A percentile compares a stretch with the other conserved stretches of the same genome.
Conservation (phyloP, 192 early-diverging fungal species). For the Funneliformis mosseae region DNA sequence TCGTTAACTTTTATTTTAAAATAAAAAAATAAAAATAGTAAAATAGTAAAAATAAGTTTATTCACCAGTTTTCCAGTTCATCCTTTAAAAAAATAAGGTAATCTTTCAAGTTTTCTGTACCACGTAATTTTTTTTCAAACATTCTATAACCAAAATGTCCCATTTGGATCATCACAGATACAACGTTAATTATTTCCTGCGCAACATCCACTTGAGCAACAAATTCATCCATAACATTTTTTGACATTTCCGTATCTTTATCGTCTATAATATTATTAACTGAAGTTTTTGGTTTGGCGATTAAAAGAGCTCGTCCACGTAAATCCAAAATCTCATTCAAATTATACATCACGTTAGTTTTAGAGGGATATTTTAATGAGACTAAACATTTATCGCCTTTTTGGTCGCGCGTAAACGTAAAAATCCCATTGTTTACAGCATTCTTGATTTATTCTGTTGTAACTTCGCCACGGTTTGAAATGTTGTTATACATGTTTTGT, state of each 20-base stretch:
- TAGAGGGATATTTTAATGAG: neutral
- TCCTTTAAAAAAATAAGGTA: neutral
- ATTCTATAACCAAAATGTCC: slow-evolving; percentile 35
- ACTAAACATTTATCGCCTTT: slow-evolving; percentile 22
- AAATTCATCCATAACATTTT: slow-evolving; percentile 12
- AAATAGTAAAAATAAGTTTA: neutral
- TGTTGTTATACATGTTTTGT: slow-evolving; percentile 17
- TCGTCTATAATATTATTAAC: neutral
- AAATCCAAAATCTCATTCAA: slow-evolving; percentile 28
- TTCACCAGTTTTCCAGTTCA: slow-evolving; percentile 23
- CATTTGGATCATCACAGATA: slow-evolving; percentile 19
- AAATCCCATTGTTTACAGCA: slow-evolving; percentile 22
- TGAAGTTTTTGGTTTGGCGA: neutral
- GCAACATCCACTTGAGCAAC: slow-evolving; percentile 33
- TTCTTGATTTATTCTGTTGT: slow-evolving; percentile 25
- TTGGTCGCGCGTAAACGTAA: slow-evolving; percentile 14
- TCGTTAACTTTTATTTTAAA: neutral
- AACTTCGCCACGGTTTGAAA: slow-evolving; percentile 15
- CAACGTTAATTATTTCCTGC: slow-evolving; percentile 25
- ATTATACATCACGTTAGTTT: neutral
- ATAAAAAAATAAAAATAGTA: neutral
- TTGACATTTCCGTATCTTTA: neutral
- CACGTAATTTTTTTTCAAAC: neutral
- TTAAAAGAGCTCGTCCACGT: slow-evolving; percentile 31
- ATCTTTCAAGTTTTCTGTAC: neutral